Evolutionary conservation across 331 rosid genomes (phyloP).

Genomic region (Malus hybrid): DNA sequence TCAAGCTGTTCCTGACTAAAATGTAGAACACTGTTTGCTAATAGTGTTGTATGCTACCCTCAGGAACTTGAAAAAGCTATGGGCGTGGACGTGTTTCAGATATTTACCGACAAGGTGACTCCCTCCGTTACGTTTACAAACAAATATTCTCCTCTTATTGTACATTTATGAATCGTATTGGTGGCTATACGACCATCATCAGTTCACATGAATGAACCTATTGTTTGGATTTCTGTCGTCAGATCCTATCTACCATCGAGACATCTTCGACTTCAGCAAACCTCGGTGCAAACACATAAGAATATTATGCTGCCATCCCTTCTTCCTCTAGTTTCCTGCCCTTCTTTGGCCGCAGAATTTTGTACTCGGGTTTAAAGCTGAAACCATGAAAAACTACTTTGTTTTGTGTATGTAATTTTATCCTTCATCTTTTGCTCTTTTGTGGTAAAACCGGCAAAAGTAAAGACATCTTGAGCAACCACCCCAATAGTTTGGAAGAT

Average conservation of each 20-base stretch:
- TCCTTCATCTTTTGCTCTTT: not conserved
- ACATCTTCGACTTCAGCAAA: not conserved
- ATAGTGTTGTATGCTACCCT: conserved; percentile 8
- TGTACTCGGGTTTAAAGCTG: not conserved
- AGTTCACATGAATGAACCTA: not conserved
- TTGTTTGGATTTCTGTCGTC: conserved; percentile 10
- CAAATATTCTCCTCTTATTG: not conserved
- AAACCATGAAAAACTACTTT: too few species aligned
- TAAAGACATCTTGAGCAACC: too few species aligned
- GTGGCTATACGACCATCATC: not conserved
- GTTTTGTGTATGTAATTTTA: not conserved
- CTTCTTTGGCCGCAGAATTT: not conserved
- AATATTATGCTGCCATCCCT: not conserved
- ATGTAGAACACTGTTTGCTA: conserved; percentile 2
- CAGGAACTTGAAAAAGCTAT: conserved; percentile 74
- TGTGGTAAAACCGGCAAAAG: too few species aligned
- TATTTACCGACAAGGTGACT: conserved; percentile 54
- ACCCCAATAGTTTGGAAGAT: too few species aligned
- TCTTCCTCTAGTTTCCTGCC: not conserved
- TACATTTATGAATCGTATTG: not conserved
- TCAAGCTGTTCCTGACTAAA: not conserved
- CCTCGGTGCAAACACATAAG: not conserved
- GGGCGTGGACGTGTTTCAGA: conserved; percentile 40
- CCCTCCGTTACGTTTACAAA: not conserved
- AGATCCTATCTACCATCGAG: conserved; percentile 43